A percentile compares a stretch with the other conserved stretches of the same genome.
phyloP scores from a whole-genome alignment of 176 grass and related monocot genomes.

The Thinopyrum elongatum region DNA sequence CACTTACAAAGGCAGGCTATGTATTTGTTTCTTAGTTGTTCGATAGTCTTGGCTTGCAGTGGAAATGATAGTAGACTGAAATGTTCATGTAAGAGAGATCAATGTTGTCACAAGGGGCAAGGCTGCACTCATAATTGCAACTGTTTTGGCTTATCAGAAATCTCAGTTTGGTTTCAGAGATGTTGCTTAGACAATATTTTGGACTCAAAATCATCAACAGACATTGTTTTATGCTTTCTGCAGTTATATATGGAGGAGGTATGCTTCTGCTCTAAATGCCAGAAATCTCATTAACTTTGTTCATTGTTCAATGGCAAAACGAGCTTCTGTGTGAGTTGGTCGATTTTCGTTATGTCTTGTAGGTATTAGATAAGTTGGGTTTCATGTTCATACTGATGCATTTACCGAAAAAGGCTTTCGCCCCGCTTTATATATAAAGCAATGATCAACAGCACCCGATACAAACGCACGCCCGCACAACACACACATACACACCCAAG shows the following conservation, averaged over 20 bases:
- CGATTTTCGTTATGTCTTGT: not conserved
- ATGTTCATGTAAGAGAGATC: constrained; percentile 46
- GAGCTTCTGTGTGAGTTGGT: not conserved
- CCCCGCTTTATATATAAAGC: too few relatives aligned
- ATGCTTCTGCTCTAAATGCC: constrained; percentile 22
- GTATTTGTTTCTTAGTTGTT: constrained; percentile 68
- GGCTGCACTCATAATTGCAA: constrained; percentile 47
- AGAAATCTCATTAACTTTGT: not conserved
- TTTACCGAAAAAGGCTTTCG: too few relatives aligned
- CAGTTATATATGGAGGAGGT: constrained; percentile 92
- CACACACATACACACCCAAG: too few relatives aligned
- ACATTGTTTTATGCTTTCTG: constrained; percentile 70
- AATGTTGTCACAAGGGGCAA: constrained; percentile 29
- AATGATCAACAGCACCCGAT: too few relatives aligned
- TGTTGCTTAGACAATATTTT: constrained; percentile 44
- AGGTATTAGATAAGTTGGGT: constrained; percentile 1
- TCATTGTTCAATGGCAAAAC: not conserved
- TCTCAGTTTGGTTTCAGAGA: constrained; percentile 76
- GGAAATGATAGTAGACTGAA: constrained; percentile 35
- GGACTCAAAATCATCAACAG: constrained; percentile 49
- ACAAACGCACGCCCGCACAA: too few relatives aligned
- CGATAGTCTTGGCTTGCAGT: constrained; percentile 50
- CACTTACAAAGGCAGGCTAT: constrained; percentile 79
- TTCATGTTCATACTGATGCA: not conserved
- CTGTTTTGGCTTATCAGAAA: constrained; percentile 54